Percentiles rank a stretch among this genome's conserved stretches.
Conservation (phyloP, 78 protist genomes). For the Parvularia atlantis region DNA sequence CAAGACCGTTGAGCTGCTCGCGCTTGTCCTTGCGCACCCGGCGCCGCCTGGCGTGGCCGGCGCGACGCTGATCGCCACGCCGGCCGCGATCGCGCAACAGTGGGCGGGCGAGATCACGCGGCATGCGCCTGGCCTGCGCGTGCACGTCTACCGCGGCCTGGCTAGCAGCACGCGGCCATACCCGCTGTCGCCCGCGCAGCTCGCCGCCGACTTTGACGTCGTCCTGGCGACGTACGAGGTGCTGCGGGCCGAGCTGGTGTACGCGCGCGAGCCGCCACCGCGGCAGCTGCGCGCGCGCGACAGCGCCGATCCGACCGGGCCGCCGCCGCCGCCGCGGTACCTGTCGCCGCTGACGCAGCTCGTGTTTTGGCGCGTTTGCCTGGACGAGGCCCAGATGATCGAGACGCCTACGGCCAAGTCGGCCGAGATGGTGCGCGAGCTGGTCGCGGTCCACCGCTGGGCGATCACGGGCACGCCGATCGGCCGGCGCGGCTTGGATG, state of each 20-base stretch:
- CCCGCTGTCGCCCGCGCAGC: too few relatives aligned
- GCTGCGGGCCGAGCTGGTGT: background rate
- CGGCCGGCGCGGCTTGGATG: too few relatives aligned
- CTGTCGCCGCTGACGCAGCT: background rate
- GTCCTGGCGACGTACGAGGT: constrained; percentile 9
- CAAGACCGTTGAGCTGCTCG: constrained; percentile 7
- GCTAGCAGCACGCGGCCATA: too few relatives aligned
- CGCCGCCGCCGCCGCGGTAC: background rate
- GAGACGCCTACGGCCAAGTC: constrained; percentile 1
- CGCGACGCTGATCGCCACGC: constrained; percentile 10
- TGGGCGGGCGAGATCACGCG: background rate
- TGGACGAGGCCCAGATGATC: constrained; percentile 23
- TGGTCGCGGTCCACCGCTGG: too few relatives aligned
- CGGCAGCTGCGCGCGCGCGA: too few relatives aligned
- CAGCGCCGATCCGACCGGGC: too few relatives aligned
- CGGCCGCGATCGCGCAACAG: background rate
- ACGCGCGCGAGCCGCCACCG: background rate
- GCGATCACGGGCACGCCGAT: too few relatives aligned
- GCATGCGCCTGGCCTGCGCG: constrained; percentile 1
- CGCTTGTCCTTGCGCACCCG: background rate
- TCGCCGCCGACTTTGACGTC: background rate
- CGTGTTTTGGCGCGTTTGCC: background rate
- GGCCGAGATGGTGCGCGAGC: constrained; percentile 7
- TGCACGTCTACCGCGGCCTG: too few relatives aligned
- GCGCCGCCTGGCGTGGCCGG: background rate